Evolutionary conservation across 2,329 filamentous ascomycete species (phyloP).

Genomic region (Epichloe aotearoae): DNA sequence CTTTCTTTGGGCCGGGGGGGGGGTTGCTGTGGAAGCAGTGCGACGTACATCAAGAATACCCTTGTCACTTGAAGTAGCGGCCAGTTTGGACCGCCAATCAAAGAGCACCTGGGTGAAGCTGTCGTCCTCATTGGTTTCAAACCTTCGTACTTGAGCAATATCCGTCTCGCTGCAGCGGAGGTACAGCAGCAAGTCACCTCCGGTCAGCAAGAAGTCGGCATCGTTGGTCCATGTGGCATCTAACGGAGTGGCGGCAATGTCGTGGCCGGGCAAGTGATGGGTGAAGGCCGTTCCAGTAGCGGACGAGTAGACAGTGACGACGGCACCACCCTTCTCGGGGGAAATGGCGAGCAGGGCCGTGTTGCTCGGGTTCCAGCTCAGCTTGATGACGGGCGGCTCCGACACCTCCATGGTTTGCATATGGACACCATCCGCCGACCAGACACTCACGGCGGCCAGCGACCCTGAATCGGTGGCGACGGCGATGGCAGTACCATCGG

Average conservation of each 20-base stretch:
- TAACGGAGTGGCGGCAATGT: constrained; percentile 35
- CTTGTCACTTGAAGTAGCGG: constrained; percentile 46
- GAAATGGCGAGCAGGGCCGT: constrained; percentile 43
- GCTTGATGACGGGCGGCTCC: constrained; percentile 48
- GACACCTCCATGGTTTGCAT: constrained; percentile 41
- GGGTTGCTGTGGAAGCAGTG: not conserved
- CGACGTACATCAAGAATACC: constrained; percentile 47
- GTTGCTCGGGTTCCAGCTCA: constrained; percentile 46
- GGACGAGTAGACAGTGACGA: constrained; percentile 42
- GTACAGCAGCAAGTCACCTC: constrained; percentile 38
- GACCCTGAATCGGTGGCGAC: constrained; percentile 43
- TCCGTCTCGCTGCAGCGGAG: constrained; percentile 33
- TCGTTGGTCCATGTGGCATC: constrained; percentile 49
- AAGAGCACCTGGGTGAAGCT: constrained; percentile 42
- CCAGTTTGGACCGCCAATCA: constrained; percentile 37
- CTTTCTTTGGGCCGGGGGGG: too few species aligned
- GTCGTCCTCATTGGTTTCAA: constrained; percentile 40
- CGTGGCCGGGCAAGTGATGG: constrained; percentile 35
- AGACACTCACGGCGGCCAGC: constrained; percentile 40
- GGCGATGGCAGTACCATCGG: constrained; percentile 41
- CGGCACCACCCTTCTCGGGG: constrained; percentile 40
- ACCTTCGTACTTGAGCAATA: constrained; percentile 34
- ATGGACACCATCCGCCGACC: constrained; percentile 38
- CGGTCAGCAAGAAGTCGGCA: constrained; percentile 44
- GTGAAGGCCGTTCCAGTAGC: constrained; percentile 30